Percentiles rank a stretch among this genome's conserved stretches.
phyloP scores from a whole-genome alignment of 2,329 filamentous ascomycete species.

The Graphiopsis chlorocephala region DNA sequence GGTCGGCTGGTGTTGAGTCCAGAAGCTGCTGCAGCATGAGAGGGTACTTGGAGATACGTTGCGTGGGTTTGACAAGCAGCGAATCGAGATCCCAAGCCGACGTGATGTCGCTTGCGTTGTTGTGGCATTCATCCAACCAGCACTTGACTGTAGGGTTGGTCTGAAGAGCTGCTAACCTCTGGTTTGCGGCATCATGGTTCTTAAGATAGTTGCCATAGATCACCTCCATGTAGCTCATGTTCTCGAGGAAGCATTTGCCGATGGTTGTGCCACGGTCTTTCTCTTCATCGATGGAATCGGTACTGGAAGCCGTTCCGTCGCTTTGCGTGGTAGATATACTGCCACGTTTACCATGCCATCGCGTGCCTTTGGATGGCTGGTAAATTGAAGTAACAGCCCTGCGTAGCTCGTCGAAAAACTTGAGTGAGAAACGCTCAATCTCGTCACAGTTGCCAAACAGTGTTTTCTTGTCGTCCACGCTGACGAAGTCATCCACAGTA shows the following conservation, averaged over 20 bases:
- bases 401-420: slow-evolving; percentile 77
- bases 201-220: slow-evolving; percentile 64
- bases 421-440: slow-evolving; percentile 80
- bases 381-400: slow-evolving; percentile 78
- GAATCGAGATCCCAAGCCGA: slow-evolving; percentile 94
- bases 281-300: slow-evolving; percentile 45
- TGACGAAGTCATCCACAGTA: slow-evolving; percentile 73
- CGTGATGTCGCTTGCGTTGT: slow-evolving; percentile 87
- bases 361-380: slow-evolving; percentile 57
- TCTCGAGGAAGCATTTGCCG: slow-evolving; percentile 57
- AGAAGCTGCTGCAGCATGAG: slow-evolving; percentile 78
- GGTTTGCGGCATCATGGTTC: slow-evolving; percentile 63
- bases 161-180: slow-evolving; percentile 55
- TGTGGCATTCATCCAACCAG: slow-evolving; percentile 91
- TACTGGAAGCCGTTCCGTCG: slow-evolving; percentile 29
- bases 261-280: slow-evolving; percentile 59
- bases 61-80: slow-evolving; percentile 94
- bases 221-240: slow-evolving; percentile 59
- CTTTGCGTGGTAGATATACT: slow-evolving; percentile 47
- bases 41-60: slow-evolving; percentile 90
- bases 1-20: slow-evolving; percentile 73
- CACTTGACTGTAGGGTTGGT: slow-evolving; percentile 63
- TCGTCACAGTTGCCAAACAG: slow-evolving; percentile 93
- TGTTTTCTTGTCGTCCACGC: slow-evolving; percentile 77
- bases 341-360: slow-evolving; percentile 53